Conservation (phyloP, 371 early-diverging fungal species). For the Mortierella polycephala region DNA sequence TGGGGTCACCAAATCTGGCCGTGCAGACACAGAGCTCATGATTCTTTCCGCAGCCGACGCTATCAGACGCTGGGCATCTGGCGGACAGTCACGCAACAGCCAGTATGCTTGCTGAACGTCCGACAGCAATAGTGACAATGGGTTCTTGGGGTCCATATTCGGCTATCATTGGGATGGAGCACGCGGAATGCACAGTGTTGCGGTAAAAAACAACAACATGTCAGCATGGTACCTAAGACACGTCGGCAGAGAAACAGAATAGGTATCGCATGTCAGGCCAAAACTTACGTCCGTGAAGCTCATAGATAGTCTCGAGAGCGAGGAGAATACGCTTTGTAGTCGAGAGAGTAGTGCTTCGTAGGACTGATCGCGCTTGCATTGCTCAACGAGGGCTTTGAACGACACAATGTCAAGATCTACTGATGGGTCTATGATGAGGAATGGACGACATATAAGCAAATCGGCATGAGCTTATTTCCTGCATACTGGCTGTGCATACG, state of each 20-base stretch:
- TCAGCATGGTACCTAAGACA: background rate
- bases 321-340: conserved; percentile 45
- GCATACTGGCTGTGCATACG: too few species aligned
- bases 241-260: background rate
- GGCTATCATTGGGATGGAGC: conserved; percentile 13
- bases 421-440: conserved; percentile 16
- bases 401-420: conserved; percentile 39
- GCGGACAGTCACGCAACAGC: conserved; percentile 45
- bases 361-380: conserved; percentile 36
- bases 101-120: conserved; percentile 54
- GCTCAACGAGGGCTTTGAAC: conserved; percentile 37
- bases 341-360: conserved; percentile 34
- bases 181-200: background rate
- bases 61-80: conserved; percentile 39
- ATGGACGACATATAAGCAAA: background rate
- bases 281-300: conserved; percentile 50
- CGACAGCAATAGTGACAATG: conserved; percentile 33
- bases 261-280: background rate
- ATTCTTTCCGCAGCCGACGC: conserved; percentile 53
- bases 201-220: background rate
- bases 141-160: conserved; percentile 36
- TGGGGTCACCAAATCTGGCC: conserved; percentile 47
- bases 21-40: conserved; percentile 48
- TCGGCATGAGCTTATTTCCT: background rate
- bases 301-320: conserved; percentile 48